Conservation (phyloP, 345 rosid genomes). For the Syzygium grande region DNA sequence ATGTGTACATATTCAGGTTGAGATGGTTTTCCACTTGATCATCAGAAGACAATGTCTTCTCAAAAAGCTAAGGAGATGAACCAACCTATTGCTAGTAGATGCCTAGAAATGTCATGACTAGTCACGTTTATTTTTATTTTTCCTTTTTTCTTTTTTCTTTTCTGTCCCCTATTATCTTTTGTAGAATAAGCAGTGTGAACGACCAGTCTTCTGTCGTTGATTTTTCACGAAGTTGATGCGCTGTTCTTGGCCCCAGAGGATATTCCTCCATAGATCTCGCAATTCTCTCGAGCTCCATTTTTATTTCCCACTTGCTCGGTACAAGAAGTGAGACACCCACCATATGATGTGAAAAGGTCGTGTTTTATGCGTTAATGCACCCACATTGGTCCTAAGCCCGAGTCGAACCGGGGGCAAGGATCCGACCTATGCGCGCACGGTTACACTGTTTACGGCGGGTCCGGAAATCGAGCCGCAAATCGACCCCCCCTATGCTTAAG, state of each 20-base stretch:
- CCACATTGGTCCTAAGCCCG: background rate
- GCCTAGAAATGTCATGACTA: background rate
- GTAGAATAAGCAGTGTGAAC: background rate
- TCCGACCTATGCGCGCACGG: background rate
- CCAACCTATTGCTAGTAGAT: background rate
- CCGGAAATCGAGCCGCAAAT: background rate
- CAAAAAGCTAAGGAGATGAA: background rate
- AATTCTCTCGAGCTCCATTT: background rate
- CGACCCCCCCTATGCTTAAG: background rate
- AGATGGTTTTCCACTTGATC: background rate
- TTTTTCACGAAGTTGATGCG: too few relatives aligned
- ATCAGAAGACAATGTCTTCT: background rate
- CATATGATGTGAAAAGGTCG: background rate
- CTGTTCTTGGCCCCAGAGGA: background rate
- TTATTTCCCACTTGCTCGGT: background rate
- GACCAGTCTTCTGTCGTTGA: background rate
- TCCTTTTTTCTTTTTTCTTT: too few relatives aligned
- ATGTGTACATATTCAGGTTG: background rate
- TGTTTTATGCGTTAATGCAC: background rate
- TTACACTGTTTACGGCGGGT: rapidly evolving
- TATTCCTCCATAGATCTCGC: background rate
- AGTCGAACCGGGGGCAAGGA: background rate
- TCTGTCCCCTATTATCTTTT: too few relatives aligned
- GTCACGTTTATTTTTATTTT: too few relatives aligned
- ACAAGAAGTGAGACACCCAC: background rate